Evolutionary conservation across 805 yeast species (phyloP), one percentile per base, ranked within the genome.

Genomic region (Lipomyces sp.): DNA sequence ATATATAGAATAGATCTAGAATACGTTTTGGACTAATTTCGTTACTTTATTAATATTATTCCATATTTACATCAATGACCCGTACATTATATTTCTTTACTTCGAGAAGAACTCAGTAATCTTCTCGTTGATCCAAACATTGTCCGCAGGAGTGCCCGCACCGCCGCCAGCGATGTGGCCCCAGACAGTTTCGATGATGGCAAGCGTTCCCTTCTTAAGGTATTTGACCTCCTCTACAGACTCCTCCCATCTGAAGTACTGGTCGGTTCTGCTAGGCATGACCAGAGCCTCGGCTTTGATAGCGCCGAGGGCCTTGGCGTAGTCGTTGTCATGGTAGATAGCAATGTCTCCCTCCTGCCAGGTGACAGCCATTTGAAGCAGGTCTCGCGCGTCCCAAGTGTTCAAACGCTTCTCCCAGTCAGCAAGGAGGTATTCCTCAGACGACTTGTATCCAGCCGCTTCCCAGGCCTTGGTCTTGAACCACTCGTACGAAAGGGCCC

Each of bases 311-410:
- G 71, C 70, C 15, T 59, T 62, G 4, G 42, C 39, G n/a, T 67
- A 55, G 54, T 69, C 71, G 18, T 71, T 71, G 56, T 64, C 71
- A 54, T 59, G 60, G 51, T 63, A 69, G 24, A 65, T 64, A 18
- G 71, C 53, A 51, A 69, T 69, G 51, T 69, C 70, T 32, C 71
- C 71, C 59, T 66, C 61, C 48, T 69, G 70, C 71, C 71, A 69
- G 51, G 71, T 69, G 11, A 64, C 71, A 13, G 68, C 67, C 71
- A 69, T 66, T 33, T 62, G 65, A 29, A 69, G 34, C 18, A 69
- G 62, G 59, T 69, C 71, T 5, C 64, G 65, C 7, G 64, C 71
- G 48, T 69, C 71, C 71, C 71, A 67, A 35, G 71, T 60, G 29
- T 53, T 37, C 29, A 67, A 63, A 42, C 71, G 67, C 56, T 59